Percentiles rank a stretch among this genome's conserved stretches.
Evolutionary conservation across 805 yeast species (phyloP).

Genomic region (Saccharomycopsis sp.): DNA sequence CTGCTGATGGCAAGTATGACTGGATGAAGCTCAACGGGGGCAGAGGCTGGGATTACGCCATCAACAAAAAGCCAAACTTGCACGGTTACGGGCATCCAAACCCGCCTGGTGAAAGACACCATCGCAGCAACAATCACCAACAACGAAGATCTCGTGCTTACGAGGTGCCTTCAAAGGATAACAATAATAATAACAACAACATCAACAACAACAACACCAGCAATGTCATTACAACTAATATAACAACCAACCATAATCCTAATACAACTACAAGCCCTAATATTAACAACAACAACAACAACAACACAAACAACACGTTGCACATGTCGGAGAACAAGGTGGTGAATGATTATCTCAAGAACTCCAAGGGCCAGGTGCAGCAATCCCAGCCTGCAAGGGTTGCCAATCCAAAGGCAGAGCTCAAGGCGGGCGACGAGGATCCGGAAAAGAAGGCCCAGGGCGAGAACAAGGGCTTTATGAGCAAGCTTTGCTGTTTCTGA

Average conservation of each 20-base stretch:
- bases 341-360: no score
- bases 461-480: constrained; percentile 9
- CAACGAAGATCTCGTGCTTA: constrained; percentile 29
- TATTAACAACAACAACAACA: constrained; percentile 16
- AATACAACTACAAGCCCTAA: constrained; percentile 16
- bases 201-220: constrained; percentile 19
- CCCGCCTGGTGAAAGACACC: constrained; percentile 54
- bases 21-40: constrained; percentile 97
- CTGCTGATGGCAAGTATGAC: constrained; percentile 85
- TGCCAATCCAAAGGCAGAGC: constrained; percentile 5
- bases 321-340: no score
- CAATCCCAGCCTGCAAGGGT: constrained; percentile 16
- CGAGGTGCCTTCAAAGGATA: no score
- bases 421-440: constrained; percentile 6
- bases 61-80: constrained; percentile 84
- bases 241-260: constrained; percentile 21
- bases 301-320: neutral
- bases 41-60: constrained; percentile 87
- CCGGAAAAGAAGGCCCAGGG: no score
- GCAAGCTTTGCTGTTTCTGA: constrained; percentile 16
- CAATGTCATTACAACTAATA: constrained; percentile 7
- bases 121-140: constrained; percentile 28
- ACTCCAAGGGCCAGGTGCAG: constrained; percentile 6
- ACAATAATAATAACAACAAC: no score
- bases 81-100: constrained; percentile 96